These are phyloP conservation scores for Porphyrellus cyaneotinctus DNA, from an alignment of 768 basidiomycete species.

Conservation along the genomic window DNA sequence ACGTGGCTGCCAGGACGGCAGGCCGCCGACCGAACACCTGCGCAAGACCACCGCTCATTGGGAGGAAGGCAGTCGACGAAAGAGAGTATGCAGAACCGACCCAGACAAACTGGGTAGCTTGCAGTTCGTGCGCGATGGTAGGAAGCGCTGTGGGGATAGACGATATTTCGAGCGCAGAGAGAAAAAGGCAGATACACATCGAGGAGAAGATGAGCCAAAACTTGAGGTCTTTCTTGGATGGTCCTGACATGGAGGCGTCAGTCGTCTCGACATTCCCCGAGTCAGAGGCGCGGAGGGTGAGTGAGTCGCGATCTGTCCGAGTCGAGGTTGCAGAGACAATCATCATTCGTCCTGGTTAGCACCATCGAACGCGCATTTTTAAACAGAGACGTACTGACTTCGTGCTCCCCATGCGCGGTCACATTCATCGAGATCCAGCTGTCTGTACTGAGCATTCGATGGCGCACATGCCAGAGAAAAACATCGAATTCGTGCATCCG, in stretches of 20 bases:
- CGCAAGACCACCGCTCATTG: slow-evolving; percentile 33
- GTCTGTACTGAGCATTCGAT: neutral
- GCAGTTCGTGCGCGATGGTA: slow-evolving; percentile 29
- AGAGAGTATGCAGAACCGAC: slow-evolving; percentile 36
- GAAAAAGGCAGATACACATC: slow-evolving; percentile 22
- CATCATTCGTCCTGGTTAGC: neutral
- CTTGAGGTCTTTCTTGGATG: slow-evolving; percentile 10
- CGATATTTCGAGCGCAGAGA: slow-evolving; percentile 27
- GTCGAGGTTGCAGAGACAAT: neutral
- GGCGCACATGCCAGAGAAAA: neutral
- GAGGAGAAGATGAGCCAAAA: slow-evolving; percentile 31
- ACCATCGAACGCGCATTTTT: neutral
- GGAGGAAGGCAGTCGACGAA: slow-evolving; percentile 35
- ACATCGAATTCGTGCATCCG: neutral
- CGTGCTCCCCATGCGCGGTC: neutral
- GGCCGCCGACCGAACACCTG: slow-evolving; percentile 30
- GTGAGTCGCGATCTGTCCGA: neutral
- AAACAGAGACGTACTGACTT: neutral
- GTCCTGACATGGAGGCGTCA: neutral
- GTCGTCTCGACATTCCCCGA: neutral
- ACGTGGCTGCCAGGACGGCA: slow-evolving; percentile 21
- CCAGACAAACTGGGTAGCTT: slow-evolving; percentile 33
- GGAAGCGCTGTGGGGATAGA: slow-evolving; percentile 33
- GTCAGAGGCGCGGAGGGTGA: neutral
- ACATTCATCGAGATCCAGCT: neutral